These are phyloP conservation scores for Silene conica DNA, from an alignment of 148 eudicot genomes.

Conservation along the genomic window DNA sequence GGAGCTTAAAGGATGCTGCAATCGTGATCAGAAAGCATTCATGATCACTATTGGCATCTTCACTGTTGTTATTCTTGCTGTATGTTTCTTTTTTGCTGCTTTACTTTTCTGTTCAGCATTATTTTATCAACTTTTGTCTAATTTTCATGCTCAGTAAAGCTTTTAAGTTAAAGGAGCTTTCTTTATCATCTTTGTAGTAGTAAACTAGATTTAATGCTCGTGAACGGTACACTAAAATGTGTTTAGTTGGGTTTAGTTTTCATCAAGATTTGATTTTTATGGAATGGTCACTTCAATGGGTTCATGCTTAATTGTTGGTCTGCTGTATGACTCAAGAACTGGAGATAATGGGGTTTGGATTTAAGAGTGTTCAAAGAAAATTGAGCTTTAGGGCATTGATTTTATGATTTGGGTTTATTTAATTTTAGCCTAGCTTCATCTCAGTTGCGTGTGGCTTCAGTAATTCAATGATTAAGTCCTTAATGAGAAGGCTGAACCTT, in stretches of 20 bases:
- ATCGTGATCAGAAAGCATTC: slow-evolving; percentile 58
- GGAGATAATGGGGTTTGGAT: not conserved
- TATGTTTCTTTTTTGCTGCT: slow-evolving; percentile 21
- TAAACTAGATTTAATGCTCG: not conserved
- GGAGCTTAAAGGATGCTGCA: slow-evolving; percentile 69
- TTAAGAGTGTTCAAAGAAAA: not conserved
- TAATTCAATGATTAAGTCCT: not conserved
- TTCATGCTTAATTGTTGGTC: not conserved
- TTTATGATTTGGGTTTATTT: not conserved
- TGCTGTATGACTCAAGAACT: not conserved
- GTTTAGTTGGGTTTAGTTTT: not conserved
- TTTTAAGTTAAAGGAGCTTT: not conserved
- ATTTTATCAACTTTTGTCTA: not conserved
- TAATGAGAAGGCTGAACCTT: too few species aligned
- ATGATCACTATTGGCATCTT: slow-evolving; percentile 57
- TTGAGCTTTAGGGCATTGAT: not conserved
- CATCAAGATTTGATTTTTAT: slow-evolving; percentile 11
- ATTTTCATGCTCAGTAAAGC: not conserved
- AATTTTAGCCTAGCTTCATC: not conserved
- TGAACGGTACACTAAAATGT: not conserved
- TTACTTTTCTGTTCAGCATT: not conserved
- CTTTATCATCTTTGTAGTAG: slow-evolving; percentile 7
- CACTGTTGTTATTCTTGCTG: slow-evolving; percentile 62
- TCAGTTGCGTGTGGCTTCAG: not conserved
- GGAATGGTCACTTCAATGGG: not conserved